Conservation (phyloP, 805 yeast genomes). For the Danielia oregonensis region DNA sequence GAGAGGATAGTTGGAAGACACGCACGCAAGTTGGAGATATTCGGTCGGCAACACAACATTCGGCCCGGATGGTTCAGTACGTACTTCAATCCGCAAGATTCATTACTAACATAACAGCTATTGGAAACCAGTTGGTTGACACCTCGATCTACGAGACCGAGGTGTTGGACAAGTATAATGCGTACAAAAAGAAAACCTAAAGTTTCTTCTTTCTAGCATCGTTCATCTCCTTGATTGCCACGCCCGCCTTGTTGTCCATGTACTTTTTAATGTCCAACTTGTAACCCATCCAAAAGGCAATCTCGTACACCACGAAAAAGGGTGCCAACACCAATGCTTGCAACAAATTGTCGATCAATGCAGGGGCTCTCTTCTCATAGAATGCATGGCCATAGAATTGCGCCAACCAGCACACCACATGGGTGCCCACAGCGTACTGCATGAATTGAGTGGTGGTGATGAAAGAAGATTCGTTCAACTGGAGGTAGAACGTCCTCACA, state of each 20-base stretch:
- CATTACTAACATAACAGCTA: constrained; percentile 34
- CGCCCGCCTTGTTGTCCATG: constrained; percentile 48
- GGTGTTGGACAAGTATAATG: constrained; percentile 38
- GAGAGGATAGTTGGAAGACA: constrained; percentile 79
- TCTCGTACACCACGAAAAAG: constrained; percentile 77
- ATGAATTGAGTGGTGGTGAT: constrained; percentile 18
- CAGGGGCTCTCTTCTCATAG: constrained; percentile 82
- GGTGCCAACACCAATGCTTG: constrained; percentile 93
- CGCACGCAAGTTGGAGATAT: constrained; percentile 79
- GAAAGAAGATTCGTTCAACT: constrained; percentile 4
- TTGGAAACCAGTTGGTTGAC: constrained; percentile 75
- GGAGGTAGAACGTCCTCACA: constrained; percentile 19
- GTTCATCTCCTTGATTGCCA: constrained; percentile 30
- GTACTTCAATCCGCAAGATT: too few relatives aligned
- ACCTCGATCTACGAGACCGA: constrained; percentile 56
- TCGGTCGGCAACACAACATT: constrained; percentile 82
- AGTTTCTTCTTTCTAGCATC: constrained; percentile 15
- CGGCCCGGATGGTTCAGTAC: constrained; percentile 84
- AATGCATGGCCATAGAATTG: constrained; percentile 88
- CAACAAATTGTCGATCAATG: constrained; percentile 72
- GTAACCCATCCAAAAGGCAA: constrained; percentile 65
- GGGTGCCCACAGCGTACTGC: constrained; percentile 35
- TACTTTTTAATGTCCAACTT: constrained; percentile 46
- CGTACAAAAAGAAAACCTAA: constrained; percentile 1
- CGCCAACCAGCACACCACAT: constrained; percentile 64